phyloP scores from a whole-genome alignment of 1,284 basidiomycete genomes.

The Apiotrichum sp. region DNA sequence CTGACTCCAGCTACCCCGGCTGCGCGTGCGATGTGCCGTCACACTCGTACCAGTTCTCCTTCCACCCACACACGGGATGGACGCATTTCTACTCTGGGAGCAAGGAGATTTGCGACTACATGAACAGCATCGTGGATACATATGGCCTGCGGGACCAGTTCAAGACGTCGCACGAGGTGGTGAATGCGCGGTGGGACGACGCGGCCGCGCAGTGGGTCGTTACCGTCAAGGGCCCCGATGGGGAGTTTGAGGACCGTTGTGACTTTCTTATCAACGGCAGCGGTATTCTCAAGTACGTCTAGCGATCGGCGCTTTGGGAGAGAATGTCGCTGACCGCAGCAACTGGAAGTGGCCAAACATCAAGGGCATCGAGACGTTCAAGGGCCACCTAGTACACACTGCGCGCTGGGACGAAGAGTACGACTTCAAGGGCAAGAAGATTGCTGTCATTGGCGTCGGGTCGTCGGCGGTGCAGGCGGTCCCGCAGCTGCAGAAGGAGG shows the following conservation, averaged over 20 bases:
- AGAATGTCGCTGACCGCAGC: slow-evolving; percentile 9
- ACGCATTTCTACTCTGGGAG: slow-evolving; percentile 26
- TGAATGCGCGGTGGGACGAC: slow-evolving; percentile 23
- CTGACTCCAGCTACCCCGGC: slow-evolving; percentile 23
- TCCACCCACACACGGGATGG: slow-evolving; percentile 22
- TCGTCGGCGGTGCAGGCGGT: slow-evolving; percentile 22
- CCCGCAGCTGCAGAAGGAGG: slow-evolving; percentile 21
- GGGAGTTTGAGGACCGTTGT: slow-evolving; percentile 17
- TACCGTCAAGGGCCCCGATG: slow-evolving; percentile 7
- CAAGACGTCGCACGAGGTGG: slow-evolving; percentile 27
- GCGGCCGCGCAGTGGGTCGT: slow-evolving; percentile 24
- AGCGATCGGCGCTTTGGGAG: neutral
- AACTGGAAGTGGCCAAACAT: slow-evolving; percentile 34
- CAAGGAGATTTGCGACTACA: slow-evolving; percentile 29
- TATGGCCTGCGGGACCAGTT: slow-evolving; percentile 23
- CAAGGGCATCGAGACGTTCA: slow-evolving; percentile 23
- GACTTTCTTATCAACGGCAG: slow-evolving; percentile 35
- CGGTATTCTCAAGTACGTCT: slow-evolving; percentile 15
- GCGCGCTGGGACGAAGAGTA: slow-evolving; percentile 21
- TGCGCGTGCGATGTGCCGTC: slow-evolving; percentile 33
- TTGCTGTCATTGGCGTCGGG: slow-evolving; percentile 18
- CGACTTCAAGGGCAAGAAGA: slow-evolving; percentile 14
- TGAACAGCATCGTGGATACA: slow-evolving; percentile 21
- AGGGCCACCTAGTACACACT: slow-evolving; percentile 27
- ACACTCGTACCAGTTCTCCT: slow-evolving; percentile 28